Percentiles rank a stretch among this genome's conserved stretches.
These are phyloP conservation scores for Isabelozyma pseudorhagii DNA, from an alignment of 805 yeast genomes.

Conservation along the genomic window DNA sequence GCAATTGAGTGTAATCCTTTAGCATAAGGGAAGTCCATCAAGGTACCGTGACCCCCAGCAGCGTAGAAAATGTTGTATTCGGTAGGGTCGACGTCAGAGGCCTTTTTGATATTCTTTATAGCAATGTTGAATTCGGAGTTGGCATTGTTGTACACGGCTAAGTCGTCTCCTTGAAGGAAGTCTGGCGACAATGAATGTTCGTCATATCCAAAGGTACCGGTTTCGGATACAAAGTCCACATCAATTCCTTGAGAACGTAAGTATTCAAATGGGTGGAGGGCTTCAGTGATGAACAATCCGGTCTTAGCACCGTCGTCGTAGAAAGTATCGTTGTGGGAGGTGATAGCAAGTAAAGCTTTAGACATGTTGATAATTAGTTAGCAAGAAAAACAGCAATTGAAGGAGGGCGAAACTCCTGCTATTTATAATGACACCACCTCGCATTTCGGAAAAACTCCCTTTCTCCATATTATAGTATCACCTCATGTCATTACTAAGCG, in stretches of 20 bases:
- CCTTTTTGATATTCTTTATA: conserved; percentile 40
- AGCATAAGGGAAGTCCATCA: conserved; percentile 57
- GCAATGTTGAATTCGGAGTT: conserved; percentile 37
- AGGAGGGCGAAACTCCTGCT: neutral
- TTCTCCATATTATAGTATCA: neutral
- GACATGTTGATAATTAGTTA: conserved; percentile 11
- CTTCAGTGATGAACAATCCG: conserved; percentile 61
- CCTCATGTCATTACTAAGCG: neutral
- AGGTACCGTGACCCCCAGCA: conserved; percentile 65
- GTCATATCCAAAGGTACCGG: conserved; percentile 56
- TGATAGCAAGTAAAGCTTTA: conserved; percentile 43
- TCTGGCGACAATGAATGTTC: conserved; percentile 46
- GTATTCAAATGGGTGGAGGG: conserved; percentile 53
- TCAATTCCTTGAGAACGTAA: conserved; percentile 48
- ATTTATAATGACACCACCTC: neutral
- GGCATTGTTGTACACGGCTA: conserved; percentile 32
- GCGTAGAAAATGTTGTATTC: conserved; percentile 57
- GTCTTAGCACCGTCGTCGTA: conserved; percentile 58
- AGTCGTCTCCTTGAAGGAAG: conserved; percentile 42
- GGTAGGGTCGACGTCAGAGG: conserved; percentile 45
- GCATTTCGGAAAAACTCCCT: neutral
- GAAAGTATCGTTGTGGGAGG: conserved; percentile 44
- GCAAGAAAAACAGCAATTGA: neutral
- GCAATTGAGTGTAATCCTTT: conserved; percentile 44
- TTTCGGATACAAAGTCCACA: conserved; percentile 57